A percentile compares a stretch with the other conserved stretches of the same genome.
Conservation (phyloP, 345 rosid genomes). For the Psidium guajava region DNA sequence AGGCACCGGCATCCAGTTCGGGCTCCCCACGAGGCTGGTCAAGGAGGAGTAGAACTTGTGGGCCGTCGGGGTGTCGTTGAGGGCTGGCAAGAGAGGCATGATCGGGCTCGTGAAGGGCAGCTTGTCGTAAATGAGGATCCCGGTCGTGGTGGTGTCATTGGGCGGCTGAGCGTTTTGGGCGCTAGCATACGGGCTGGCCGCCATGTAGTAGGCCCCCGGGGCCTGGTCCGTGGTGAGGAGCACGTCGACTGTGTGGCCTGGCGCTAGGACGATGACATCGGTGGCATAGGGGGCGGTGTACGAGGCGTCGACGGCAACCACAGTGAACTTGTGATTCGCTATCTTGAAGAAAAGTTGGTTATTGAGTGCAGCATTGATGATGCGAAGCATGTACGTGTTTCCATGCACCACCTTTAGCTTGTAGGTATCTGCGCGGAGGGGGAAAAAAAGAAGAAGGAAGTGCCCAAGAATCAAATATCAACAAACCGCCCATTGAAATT, state of each 20-base stretch:
- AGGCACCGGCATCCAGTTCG: conserved; percentile 63
- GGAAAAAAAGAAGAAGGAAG: too few relatives aligned
- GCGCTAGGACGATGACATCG: conserved; percentile 47
- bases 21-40: conserved; percentile 30
- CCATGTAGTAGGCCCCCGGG: conserved; percentile 66
- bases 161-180: conserved; percentile 12
- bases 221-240: conserved; percentile 53
- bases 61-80: conserved; percentile 63
- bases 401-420: conserved; percentile 49
- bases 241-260: conserved; percentile 70
- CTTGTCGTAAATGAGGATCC: conserved; percentile 33
- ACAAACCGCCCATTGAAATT: background rate
- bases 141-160: conserved; percentile 58
- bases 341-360: conserved; percentile 68
- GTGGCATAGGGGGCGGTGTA: conserved; percentile 61
- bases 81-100: conserved; percentile 61
- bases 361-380: conserved; percentile 91
- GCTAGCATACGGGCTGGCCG: conserved; percentile 50
- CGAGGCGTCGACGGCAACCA: conserved; percentile 63
- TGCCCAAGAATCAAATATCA: background rate
- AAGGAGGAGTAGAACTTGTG: conserved; percentile 45
- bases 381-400: conserved; percentile 62
- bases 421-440: conserved; percentile 29
- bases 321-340: conserved; percentile 71
- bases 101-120: conserved; percentile 11